These are phyloP conservation scores for Mortierella claussenii DNA, from an alignment of 192 early-diverging fungal genomes.

Conservation along the genomic window DNA sequence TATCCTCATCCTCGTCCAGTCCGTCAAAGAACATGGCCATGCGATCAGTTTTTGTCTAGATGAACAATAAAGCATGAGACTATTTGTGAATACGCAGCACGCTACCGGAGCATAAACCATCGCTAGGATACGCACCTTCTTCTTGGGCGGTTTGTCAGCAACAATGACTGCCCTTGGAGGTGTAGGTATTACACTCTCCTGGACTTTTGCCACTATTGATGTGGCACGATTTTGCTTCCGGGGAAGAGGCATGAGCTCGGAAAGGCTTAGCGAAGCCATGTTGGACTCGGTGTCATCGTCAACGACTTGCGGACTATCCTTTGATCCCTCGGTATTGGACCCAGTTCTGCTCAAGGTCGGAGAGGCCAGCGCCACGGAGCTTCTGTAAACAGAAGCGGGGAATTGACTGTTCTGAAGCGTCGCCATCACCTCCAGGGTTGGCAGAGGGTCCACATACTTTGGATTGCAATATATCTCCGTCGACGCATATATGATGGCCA, in stretches of 20 bases:
- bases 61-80: no score
- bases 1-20: constrained; percentile 36
- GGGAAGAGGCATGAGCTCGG: constrained; percentile 15
- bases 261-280: constrained; percentile 3
- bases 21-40: constrained; percentile 45
- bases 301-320: constrained; percentile 2
- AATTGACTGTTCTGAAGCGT: constrained; percentile 11
- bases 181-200: neutral
- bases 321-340: neutral
- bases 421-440: constrained; percentile 5
- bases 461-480: constrained; percentile 48
- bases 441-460: constrained; percentile 25
- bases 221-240: neutral
- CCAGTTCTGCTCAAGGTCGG: neutral
- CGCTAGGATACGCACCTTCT: constrained; percentile 26
- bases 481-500: constrained; percentile 26
- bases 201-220: neutral
- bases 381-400: neutral
- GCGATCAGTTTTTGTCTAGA: constrained; percentile 36
- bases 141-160: constrained; percentile 24
- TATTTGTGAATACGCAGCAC: no score
- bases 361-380: neutral
- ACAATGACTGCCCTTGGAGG: neutral
- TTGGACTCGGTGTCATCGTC: constrained; percentile 2
- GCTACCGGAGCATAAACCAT: no score